A percentile compares a stretch with the other conserved stretches of the same genome.
Conservation (phyloP, 495 filamentous ascomycete species). For the Mycothermus thermophilus region DNA sequence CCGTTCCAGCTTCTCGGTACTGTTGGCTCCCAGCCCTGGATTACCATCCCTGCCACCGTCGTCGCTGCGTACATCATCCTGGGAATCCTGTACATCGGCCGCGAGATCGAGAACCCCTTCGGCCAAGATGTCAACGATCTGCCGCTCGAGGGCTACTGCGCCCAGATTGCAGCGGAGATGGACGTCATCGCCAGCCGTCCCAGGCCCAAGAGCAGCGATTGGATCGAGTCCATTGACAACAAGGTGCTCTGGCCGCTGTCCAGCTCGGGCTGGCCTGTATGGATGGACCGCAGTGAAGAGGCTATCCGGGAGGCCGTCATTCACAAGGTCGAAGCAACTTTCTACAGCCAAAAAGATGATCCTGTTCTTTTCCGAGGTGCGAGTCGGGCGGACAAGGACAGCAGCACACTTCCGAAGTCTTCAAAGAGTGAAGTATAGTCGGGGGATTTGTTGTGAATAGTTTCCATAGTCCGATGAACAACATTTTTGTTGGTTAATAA, state of each 20-base stretch:
- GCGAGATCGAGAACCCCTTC: conserved; percentile 84
- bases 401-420: no score
- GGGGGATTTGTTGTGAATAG: no score
- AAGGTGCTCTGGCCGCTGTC: conserved; percentile 56
- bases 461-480: no score
- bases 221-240: conserved; percentile 44
- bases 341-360: conserved; percentile 18
- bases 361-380: no score
- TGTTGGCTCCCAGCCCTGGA: conserved; percentile 41
- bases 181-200: conserved; percentile 53
- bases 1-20: conserved; percentile 64
- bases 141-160: conserved; percentile 63
- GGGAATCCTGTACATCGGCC: conserved; percentile 72
- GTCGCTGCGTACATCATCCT: conserved; percentile 77
- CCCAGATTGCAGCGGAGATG: conserved; percentile 55
- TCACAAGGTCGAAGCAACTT: conserved; percentile 25
- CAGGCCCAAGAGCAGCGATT: conserved; percentile 42
- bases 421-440: no score
- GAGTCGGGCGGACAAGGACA: no score
- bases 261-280: conserved; percentile 40
- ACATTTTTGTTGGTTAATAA: no score
- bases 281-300: conserved; percentile 44
- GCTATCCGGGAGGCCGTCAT: conserved; percentile 26
- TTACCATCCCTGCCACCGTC: conserved; percentile 75
- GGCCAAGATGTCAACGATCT: conserved; percentile 80